phyloP scores from a whole-genome alignment of 257 asterid species.

The Knoxia roxburghii region DNA sequence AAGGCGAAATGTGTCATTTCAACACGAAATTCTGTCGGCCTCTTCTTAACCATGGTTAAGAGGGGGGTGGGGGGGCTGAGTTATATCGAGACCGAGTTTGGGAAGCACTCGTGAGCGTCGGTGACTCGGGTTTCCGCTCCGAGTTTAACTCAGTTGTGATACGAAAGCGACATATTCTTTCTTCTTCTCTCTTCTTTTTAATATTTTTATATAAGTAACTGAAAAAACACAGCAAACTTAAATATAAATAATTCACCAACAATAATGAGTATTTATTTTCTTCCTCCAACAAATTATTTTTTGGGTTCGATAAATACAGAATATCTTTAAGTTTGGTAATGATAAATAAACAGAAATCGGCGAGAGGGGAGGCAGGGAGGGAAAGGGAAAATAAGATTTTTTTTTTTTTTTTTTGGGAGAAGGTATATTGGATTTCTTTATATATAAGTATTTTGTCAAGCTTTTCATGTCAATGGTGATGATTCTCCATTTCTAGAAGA shows the following conservation, averaged over 20 bases:
- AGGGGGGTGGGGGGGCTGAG: too few species aligned
- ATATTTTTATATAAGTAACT: too few species aligned
- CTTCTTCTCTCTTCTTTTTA: background rate
- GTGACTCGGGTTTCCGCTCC: slow-evolving; percentile 26
- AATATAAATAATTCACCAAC: too few species aligned
- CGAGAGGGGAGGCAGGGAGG: slow-evolving; percentile 16
- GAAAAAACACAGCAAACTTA: background rate
- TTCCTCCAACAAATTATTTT: background rate
- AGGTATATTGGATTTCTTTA: slow-evolving; percentile 27
- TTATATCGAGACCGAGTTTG: slow-evolving; percentile 8
- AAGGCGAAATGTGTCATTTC: slow-evolving; percentile 7
- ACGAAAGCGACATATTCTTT: slow-evolving; percentile 17
- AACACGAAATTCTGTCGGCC: slow-evolving; percentile 18
- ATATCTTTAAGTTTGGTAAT: background rate
- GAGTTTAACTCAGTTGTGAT: slow-evolving; percentile 16
- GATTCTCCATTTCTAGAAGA: slow-evolving; percentile 1
- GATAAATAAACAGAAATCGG: background rate
- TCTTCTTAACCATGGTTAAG: slow-evolving; percentile 25
- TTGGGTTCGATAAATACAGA: slow-evolving; percentile 9
- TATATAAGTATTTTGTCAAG: slow-evolving; percentile 17
- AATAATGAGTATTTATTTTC: background rate
- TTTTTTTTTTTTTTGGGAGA: too few species aligned
- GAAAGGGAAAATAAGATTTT: slow-evolving; percentile 7
- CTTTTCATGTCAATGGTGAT: background rate
- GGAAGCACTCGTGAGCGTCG: slow-evolving; percentile 38